Conservation (phyloP, 768 basidiomycete species). For the Mycena maculata region DNA sequence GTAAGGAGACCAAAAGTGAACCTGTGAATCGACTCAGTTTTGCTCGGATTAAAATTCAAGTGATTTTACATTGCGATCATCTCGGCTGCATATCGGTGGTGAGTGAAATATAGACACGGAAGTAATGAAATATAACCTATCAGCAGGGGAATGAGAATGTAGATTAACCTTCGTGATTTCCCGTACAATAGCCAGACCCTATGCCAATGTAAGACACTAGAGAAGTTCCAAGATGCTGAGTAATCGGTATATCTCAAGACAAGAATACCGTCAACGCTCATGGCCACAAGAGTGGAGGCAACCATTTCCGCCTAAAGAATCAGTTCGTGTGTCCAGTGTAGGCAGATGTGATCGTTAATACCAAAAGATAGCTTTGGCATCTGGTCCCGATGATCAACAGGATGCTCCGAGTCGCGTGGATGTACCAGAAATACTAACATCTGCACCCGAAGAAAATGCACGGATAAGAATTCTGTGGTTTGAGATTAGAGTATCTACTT, state of each 20-base stretch:
- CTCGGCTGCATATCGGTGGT: not conserved
- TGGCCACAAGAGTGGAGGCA: not conserved
- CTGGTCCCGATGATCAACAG: not conserved
- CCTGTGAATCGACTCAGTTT: not conserved
- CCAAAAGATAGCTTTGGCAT: not conserved
- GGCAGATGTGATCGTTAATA: not conserved
- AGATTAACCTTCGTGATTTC: not conserved
- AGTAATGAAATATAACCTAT: too few relatives aligned
- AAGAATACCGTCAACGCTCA: not conserved
- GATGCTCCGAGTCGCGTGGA: not conserved
- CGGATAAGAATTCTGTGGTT: too few relatives aligned
- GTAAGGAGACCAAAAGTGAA: not conserved
- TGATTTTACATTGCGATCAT: not conserved
- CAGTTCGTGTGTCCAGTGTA: not conserved
- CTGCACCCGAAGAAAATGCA: not conserved
- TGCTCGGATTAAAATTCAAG: too few relatives aligned
- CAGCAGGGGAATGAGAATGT: not conserved
- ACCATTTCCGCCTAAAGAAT: not conserved
- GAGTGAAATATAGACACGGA: not conserved
- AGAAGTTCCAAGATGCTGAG: too few relatives aligned
- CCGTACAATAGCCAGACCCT: constrained; percentile 5
- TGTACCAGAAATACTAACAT: not conserved
- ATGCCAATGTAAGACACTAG: too few relatives aligned
- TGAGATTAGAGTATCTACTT: not conserved
- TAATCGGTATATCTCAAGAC: not conserved